Conservation (phyloP, 1,284 basidiomycete genomes). For the Athelia sp. region DNA sequence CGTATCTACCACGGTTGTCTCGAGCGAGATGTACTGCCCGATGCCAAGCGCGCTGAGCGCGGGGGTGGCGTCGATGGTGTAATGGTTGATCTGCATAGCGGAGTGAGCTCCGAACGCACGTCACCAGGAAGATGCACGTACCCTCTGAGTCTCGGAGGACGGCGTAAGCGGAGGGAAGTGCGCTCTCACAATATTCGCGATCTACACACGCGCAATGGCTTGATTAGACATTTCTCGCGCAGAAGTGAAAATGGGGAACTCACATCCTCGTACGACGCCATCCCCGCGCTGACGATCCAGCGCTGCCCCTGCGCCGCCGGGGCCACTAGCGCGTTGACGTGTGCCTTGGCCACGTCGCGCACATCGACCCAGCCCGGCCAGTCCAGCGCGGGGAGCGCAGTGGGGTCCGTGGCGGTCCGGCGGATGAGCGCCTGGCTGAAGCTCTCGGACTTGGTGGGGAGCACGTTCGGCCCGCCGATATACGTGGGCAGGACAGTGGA, state of each 20-base stretch:
- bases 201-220: not conserved
- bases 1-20: constrained; percentile 1
- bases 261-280: not conserved
- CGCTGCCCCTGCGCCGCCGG: not conserved
- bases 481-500: not conserved
- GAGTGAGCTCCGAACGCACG: not conserved
- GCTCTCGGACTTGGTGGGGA: not conserved
- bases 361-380: constrained; percentile 1
- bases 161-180: not conserved
- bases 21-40: not conserved
- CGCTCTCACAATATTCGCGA: not conserved
- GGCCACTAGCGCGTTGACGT: not conserved
- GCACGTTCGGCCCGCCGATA: not conserved
- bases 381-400: not conserved
- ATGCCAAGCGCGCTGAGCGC: not conserved
- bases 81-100: not conserved
- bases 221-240: not conserved
- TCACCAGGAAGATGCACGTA: not conserved
- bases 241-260: not conserved
- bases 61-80: not conserved
- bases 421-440: not conserved
- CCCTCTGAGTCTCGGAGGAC: not conserved
- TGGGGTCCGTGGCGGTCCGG: not conserved
- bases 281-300: not conserved
- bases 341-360: not conserved